Evolutionary conservation across 768 basidiomycete genomes (phyloP), one percentile per base, ranked within the genome.

Genomic region (Pisolithus orientalis): DNA sequence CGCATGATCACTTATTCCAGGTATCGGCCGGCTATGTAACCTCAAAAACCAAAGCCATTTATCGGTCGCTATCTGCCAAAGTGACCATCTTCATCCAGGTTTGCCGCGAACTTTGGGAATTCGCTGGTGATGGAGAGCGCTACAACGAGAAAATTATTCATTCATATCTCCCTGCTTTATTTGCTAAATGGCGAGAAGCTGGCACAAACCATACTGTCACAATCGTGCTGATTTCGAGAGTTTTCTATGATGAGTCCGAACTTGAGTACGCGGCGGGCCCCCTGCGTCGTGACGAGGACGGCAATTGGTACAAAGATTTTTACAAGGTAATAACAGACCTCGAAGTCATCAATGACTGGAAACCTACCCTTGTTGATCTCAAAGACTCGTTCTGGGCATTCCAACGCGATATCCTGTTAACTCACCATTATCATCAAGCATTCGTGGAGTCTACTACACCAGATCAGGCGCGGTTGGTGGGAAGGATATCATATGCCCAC

Each of bases 101-200:
- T 14, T 95, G 93, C 65, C 82, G 85, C 45, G 96, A 98, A 64
- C 81, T 96, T 50, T 98, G 92, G 91, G 90, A 96, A 61, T 98
- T 98, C 63, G 81, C 94, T 24, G 93, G 90, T 34, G 96, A 98
- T 55, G 96, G 96, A 24, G 94, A 96, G 66, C 82, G 94, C 5
- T 93, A 87, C 69, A 87, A 91, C 64, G 96, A 98, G 66, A 98
- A 98, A 72, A 89, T 95, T n/a, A 87, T 95, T 2, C 94, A 97
- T 65, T 91, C 94, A 3, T 97, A 97, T 72, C 80, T 99, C 7
- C 94, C 95, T 1, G 80, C 87, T 13, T 78, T 98, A 4, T 94
- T 97, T 60, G 67, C 78, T 10, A 86, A 84, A 56, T 98, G 94
- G 94, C 75, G 79, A 43, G 84, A 87, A 51, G 78, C 85, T 4